phyloP scores from a whole-genome alignment of 2,329 filamentous ascomycete species.

The Ambrosiella beaveri region DNA sequence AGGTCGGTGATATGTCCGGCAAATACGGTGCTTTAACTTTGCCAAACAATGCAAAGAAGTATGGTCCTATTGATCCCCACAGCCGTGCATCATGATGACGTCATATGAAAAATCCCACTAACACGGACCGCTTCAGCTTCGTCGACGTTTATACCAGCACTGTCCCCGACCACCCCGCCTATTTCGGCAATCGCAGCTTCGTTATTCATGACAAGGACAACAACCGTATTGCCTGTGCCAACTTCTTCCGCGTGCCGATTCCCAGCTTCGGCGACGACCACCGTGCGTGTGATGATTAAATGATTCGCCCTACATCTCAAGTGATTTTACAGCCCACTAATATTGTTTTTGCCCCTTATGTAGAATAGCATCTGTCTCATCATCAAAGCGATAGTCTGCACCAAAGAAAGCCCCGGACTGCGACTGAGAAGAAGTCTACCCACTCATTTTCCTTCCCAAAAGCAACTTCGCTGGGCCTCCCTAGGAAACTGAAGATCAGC shows the following conservation, averaged over 20 bases:
- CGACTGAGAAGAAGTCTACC: not conserved
- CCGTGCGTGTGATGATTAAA: slow-evolving; percentile 1
- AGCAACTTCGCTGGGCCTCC: too few relatives aligned
- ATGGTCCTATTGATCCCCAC: not conserved
- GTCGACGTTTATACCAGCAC: slow-evolving; percentile 26
- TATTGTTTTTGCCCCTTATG: not conserved
- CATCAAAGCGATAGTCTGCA: not conserved
- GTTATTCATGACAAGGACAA: slow-evolving; percentile 26
- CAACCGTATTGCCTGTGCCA: slow-evolving; percentile 26
- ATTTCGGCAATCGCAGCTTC: slow-evolving; percentile 29
- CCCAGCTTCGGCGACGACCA: not conserved
- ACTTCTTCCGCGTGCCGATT: slow-evolving; percentile 18
- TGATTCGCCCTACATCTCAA: not conserved
- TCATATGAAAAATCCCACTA: not conserved
- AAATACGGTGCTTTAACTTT: slow-evolving; percentile 34
- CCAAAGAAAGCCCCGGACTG: not conserved
- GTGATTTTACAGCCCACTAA: not conserved
- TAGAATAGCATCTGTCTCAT: not conserved
- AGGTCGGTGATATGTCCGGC: slow-evolving; percentile 42
- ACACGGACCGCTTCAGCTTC: slow-evolving; percentile 18
- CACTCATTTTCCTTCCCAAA: too few relatives aligned
- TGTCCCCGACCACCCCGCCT: slow-evolving; percentile 22
- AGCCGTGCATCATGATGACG: too few relatives aligned
- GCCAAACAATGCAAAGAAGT: slow-evolving; percentile 1
- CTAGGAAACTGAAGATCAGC: not conserved